These are phyloP conservation scores for Pelargonium australe DNA, from an alignment of 441 rosid species.

Conservation along the genomic window DNA sequence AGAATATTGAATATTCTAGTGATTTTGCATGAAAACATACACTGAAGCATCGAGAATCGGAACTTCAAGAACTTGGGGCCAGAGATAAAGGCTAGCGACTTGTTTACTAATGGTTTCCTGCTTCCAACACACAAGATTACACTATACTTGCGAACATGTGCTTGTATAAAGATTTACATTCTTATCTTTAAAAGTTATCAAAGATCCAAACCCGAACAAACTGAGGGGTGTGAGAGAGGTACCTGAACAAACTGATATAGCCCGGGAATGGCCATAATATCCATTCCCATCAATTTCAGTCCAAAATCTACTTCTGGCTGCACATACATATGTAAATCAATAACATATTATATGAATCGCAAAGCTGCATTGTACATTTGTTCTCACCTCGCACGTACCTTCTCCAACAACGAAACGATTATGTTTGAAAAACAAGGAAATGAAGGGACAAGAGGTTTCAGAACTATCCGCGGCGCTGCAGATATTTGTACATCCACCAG, in stretches of 20 bases:
- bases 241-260: slow-evolving; percentile 37
- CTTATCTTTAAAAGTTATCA: not conserved
- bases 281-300: slow-evolving; percentile 37
- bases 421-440: slow-evolving; percentile 35
- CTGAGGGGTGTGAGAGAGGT: slow-evolving; percentile 2
- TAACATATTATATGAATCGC: not conserved
- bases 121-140: slow-evolving; percentile 5
- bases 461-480: slow-evolving; percentile 26
- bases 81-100: slow-evolving; percentile 34
- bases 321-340: slow-evolving; percentile 1
- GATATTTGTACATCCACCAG: slow-evolving; percentile 31
- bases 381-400: slow-evolving; percentile 41
- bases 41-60: slow-evolving; percentile 37
- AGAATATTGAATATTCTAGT: too few relatives aligned
- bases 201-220: not conserved
- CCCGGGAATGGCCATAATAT: slow-evolving; percentile 42
- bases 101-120: slow-evolving; percentile 37
- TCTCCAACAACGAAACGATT: slow-evolving; percentile 34
- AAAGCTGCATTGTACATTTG: not conserved
- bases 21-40: slow-evolving; percentile 24
- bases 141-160: not conserved
- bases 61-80: slow-evolving; percentile 39
- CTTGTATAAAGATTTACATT: not conserved
- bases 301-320: slow-evolving; percentile 48
- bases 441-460: slow-evolving; percentile 38